Evolutionary conservation across 2,329 filamentous ascomycete genomes (phyloP).

Genomic region (Knufia petricola): DNA sequence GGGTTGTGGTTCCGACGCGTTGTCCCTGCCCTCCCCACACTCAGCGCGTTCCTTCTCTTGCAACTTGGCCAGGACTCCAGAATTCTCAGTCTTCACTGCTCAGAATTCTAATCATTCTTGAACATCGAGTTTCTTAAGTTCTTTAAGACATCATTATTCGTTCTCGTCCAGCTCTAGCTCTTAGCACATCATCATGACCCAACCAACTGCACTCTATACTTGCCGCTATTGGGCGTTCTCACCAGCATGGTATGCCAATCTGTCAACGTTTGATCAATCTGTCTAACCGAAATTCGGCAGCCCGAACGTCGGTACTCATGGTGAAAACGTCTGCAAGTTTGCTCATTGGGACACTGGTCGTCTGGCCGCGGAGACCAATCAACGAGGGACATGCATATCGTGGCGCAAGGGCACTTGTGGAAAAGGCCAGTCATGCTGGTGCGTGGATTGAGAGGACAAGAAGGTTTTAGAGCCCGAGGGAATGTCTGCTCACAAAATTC

Average conservation of each 20-base stretch:
- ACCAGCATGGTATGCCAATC: constrained; percentile 8
- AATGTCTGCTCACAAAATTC: too few relatives aligned
- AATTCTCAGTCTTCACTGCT: neutral
- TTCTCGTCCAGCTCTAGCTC: neutral
- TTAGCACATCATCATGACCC: neutral
- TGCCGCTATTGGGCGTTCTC: constrained; percentile 23
- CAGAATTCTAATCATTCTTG: neutral
- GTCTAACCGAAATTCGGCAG: too few relatives aligned
- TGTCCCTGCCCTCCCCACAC: too few relatives aligned
- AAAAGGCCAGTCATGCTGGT: constrained; percentile 15
- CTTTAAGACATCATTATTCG: neutral
- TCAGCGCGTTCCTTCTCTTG: too few relatives aligned
- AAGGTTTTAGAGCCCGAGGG: too few relatives aligned
- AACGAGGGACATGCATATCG: constrained; percentile 18
- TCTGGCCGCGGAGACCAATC: constrained; percentile 14
- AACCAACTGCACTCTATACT: constrained; percentile 6
- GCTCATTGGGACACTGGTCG: constrained; percentile 20
- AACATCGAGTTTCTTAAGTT: neutral
- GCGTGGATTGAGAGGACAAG: too few relatives aligned
- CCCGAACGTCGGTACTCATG: constrained; percentile 15
- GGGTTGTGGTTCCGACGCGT: too few relatives aligned
- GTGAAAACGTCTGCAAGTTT: constrained; percentile 11
- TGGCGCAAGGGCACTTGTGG: constrained; percentile 16
- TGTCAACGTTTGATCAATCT: too few relatives aligned
- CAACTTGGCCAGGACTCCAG: constrained; percentile 18